Evolutionary conservation across 306 rosid genomes (phyloP).

Genomic region (Fragaria vesca): DNA sequence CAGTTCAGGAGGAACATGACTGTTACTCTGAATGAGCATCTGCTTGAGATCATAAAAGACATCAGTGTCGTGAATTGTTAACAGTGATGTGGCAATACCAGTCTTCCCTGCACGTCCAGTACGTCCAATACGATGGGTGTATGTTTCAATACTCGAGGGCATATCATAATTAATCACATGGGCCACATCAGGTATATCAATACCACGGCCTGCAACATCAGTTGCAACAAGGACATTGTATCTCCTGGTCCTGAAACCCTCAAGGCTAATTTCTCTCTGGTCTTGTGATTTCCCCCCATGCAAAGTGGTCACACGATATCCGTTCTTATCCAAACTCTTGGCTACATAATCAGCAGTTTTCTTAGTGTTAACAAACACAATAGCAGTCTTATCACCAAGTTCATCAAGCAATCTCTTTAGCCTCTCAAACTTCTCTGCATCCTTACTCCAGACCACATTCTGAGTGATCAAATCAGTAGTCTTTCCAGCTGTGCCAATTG

Average conservation of each 20-base stretch:
- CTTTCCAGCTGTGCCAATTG: conserved; percentile 86
- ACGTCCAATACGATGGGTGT: conserved; percentile 87
- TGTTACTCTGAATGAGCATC: conserved; percentile 81
- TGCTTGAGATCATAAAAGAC: conserved; percentile 92
- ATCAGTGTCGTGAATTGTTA: conserved; percentile 72
- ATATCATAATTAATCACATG: conserved; percentile 82
- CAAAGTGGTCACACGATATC: conserved; percentile 80
- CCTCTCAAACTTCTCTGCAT: conserved; percentile 43
- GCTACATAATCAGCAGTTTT: conserved; percentile 51
- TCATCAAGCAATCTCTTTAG: conserved; percentile 51
- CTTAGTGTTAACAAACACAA: conserved; percentile 57
- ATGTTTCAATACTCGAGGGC: conserved; percentile 88
- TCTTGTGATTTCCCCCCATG: conserved; percentile 94
- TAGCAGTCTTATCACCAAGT: conserved; percentile 52
- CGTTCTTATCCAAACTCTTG: conserved; percentile 50
- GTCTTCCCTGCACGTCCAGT: conserved; percentile 96
- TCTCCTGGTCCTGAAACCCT: conserved; percentile 85
- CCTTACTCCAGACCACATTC: conserved; percentile 61
- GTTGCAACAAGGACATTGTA: conserved; percentile 90
- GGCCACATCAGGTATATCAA: conserved; percentile 95
- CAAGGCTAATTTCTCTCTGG: conserved; percentile 87
- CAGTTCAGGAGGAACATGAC: conserved; percentile 87
- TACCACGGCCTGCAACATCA: conserved; percentile 95
- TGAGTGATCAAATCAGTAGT: conserved; percentile 79
- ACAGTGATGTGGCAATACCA: conserved; percentile 77